phyloP scores from a whole-genome alignment of 225 moss, liverwort and hornwort species.

The Sphagnum contortum region DNA sequence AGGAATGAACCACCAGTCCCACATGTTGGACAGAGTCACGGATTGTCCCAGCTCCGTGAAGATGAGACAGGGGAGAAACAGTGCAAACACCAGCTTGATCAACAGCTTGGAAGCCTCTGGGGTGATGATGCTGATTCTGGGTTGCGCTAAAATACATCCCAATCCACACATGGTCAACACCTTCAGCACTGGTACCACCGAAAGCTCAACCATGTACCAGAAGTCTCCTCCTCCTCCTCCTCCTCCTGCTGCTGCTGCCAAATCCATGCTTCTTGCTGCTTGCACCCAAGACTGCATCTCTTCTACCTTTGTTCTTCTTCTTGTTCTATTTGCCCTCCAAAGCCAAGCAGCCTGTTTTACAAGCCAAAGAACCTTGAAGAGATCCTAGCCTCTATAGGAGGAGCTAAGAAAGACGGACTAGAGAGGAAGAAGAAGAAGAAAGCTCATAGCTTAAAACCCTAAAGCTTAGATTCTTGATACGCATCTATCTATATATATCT shows the following conservation, averaged over 20 bases:
- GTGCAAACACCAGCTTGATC: conserved; percentile 91
- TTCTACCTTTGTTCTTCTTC: too few relatives aligned
- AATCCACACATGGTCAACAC: conserved; percentile 75
- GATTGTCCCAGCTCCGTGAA: conserved; percentile 89
- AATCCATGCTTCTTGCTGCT: conserved; percentile 13
- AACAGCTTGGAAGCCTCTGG: conserved; percentile 58
- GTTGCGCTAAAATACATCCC: conserved; percentile 70
- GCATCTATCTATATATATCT: too few relatives aligned
- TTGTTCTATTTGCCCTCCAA: too few relatives aligned
- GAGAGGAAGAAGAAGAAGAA: too few relatives aligned
- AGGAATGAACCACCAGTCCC: conserved; percentile 95
- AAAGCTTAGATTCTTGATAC: too few relatives aligned
- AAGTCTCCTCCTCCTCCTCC: conserved; percentile 26
- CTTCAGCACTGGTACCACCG: conserved; percentile 86
- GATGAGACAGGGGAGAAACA: conserved; percentile 88
- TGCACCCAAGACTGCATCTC: too few relatives aligned
- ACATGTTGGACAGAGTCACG: conserved; percentile 68
- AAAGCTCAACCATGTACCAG: conserved; percentile 54
- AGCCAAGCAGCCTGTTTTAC: too few relatives aligned
- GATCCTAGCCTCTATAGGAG: too few relatives aligned
- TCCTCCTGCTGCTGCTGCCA: conserved; percentile 16
- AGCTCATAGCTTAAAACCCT: too few relatives aligned
- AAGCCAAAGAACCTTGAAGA: too few relatives aligned
- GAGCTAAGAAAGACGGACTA: too few relatives aligned
- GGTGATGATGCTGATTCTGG: conserved; percentile 46